These are phyloP conservation scores for Adansonia rubrostipa DNA, from an alignment of 441 rosid genomes.

Conservation along the genomic window DNA sequence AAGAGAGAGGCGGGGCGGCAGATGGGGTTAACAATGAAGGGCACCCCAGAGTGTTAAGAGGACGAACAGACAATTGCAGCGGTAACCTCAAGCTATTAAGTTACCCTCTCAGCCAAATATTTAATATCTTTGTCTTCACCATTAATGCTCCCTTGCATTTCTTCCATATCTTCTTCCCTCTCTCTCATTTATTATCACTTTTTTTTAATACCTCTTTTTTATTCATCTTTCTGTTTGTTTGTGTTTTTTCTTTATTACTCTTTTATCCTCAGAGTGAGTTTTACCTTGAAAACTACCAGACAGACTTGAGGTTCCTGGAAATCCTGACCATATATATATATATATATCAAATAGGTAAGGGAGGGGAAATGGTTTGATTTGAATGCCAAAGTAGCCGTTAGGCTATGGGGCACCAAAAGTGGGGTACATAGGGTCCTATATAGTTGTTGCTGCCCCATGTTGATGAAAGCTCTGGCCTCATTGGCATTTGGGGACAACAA, in stretches of 20 bases:
- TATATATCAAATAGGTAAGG: not conserved
- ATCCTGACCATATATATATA: not conserved
- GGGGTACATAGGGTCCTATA: not conserved
- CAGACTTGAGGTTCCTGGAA: not conserved
- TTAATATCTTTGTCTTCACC: slow-evolving; percentile 61
- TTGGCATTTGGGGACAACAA: not conserved
- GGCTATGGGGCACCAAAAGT: not conserved
- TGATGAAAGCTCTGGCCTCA: not conserved
- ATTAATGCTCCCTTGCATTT: slow-evolving; percentile 45
- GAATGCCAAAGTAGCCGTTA: slow-evolving; percentile 26
- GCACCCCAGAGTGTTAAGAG: slow-evolving; percentile 27
- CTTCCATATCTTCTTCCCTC: slow-evolving; percentile 25
- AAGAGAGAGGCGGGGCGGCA: slow-evolving; percentile 37
- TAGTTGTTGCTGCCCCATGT: not conserved
- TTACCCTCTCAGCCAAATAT: slow-evolving; percentile 37
- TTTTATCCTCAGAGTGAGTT: not conserved
- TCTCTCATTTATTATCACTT: slow-evolving; percentile 34
- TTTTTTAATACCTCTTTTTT: too few species aligned
- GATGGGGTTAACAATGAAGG: slow-evolving; percentile 38
- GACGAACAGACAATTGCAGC: slow-evolving; percentile 50
- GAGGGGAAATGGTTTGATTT: not conserved
- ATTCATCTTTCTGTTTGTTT: not conserved
- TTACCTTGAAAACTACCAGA: not conserved
- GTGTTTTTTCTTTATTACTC: not conserved
- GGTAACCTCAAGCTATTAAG: slow-evolving; percentile 59